Conservation (phyloP, 1,284 basidiomycete species). For the Amylostereum areolatum region DNA sequence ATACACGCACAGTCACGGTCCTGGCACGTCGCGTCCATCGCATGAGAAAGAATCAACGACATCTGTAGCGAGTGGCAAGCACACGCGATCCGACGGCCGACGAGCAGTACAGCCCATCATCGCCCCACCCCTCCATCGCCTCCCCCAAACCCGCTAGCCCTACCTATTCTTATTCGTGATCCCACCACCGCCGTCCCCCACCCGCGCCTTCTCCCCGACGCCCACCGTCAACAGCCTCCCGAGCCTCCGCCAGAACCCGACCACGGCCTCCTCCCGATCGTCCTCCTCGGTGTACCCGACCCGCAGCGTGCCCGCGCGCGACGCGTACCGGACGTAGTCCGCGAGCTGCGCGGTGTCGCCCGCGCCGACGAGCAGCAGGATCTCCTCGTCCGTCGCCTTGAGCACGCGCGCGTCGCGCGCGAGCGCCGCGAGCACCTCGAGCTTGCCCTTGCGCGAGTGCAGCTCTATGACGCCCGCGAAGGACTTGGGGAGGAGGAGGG, state of each 20-base stretch:
- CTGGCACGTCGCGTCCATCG: no score
- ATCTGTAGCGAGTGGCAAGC: no score
- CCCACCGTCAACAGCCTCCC: no score
- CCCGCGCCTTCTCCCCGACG: no score
- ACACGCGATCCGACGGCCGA: no score
- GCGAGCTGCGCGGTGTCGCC: not conserved
- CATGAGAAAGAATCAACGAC: no score
- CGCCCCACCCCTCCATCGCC: no score
- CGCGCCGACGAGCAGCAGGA: not conserved
- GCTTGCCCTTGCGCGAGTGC: not conserved
- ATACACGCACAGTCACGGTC: no score
- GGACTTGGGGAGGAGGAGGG: not conserved
- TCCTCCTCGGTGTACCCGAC: not conserved
- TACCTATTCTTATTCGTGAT: no score
- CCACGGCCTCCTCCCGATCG: not conserved
- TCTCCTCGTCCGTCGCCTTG: not conserved
- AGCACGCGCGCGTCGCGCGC: not conserved
- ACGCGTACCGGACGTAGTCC: not conserved
- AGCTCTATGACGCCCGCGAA: not conserved
- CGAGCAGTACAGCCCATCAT: no score
- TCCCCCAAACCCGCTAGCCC: no score
- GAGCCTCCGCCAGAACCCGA: not conserved
- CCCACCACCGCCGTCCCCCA: no score
- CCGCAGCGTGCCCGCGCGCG: not conserved
- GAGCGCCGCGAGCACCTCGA: not conserved